Evolutionary conservation across 2,329 filamentous ascomycete genomes (phyloP).

Genomic region (Helicocarpus griseus): DNA sequence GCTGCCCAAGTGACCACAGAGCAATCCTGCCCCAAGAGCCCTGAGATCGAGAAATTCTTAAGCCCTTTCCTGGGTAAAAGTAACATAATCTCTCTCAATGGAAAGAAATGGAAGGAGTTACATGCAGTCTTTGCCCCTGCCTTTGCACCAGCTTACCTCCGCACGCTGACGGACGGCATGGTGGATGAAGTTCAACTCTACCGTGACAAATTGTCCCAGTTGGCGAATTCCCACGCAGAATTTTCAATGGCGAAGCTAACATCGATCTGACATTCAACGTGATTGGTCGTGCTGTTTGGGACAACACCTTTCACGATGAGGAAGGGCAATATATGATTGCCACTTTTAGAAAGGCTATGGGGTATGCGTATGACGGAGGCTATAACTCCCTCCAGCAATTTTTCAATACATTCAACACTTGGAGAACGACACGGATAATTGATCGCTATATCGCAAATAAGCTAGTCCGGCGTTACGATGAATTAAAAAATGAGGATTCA

Average conservation of each 20-base stretch:
- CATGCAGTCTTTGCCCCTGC: slow-evolving; percentile 31
- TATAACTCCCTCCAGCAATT: slow-evolving; percentile 20
- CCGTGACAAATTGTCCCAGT: slow-evolving; percentile 22
- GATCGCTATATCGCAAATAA: slow-evolving; percentile 4
- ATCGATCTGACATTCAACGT: slow-evolving; percentile 18
- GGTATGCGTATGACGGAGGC: slow-evolving; percentile 5
- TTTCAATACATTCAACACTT: slow-evolving; percentile 5
- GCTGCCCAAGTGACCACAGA: slow-evolving; percentile 31
- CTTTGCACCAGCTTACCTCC: slow-evolving; percentile 23
- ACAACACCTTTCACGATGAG: slow-evolving; percentile 27
- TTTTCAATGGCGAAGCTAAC: background rate
- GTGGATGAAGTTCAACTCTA: slow-evolving; percentile 26
- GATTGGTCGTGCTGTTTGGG: slow-evolving; percentile 18
- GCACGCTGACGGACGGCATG: slow-evolving; percentile 22
- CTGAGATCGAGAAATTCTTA: slow-evolving; percentile 20
- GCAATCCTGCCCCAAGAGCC: slow-evolving; percentile 26
- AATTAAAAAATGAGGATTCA: background rate
- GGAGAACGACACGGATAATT: slow-evolving; percentile 10
- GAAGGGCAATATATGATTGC: slow-evolving; percentile 5
- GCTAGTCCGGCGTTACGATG: background rate
- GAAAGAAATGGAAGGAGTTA: slow-evolving; percentile 36
- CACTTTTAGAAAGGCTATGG: slow-evolving; percentile 9
- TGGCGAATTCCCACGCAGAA: slow-evolving; percentile 17
- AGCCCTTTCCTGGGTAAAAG: slow-evolving; percentile 21
- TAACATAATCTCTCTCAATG: slow-evolving; percentile 27